Base-by-base conservation (phyloP, 306 rosid species). In the Canavalia ensiformis region DNA sequence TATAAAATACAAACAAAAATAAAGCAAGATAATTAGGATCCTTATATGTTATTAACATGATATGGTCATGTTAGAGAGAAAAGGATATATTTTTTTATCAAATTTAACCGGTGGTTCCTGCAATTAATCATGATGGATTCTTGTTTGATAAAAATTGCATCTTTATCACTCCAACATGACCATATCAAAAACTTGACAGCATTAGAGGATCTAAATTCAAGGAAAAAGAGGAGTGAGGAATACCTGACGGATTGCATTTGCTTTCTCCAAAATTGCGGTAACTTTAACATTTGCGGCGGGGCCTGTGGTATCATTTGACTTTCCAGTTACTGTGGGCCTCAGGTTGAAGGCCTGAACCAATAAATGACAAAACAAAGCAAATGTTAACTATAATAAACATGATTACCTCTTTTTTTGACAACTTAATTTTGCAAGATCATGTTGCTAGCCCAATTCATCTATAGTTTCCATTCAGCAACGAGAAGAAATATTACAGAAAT, bases 201-300 rank as follows among this genome's bases (percentile, higher is more conserved):
- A 18, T 18, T 18, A 18, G 25, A 18, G 25, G 25, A 18, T 18
- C 25, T 18, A 18, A 18, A 18, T 18, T 18, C 25, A 18, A 34
- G 70, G 39, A 11, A 46, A 11, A 56, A 68, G 52, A 35, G 8
- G 54, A 46, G n/a, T 10, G 52, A 45, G 3, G n/a, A 35, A 75
- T 87, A 95, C 99, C 97, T 90, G 99, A 82, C 98, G 97, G 67
- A 95, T 95, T 58, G 99, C 97, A 45, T 84, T 91, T 77, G 99
- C 99, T 89, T 93, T 95, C 94, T 93, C 93, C 89, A 95, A 81
- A 81, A 95, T 95, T 84, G 98, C 99, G 1, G 94, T 91, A 84
- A 95, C 97, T 75, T 93, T 84, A 81, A 87, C 84, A 8, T 86
- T 92, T 29, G 97, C 78, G n/a, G 90, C 34, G 11, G 93, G 87